phyloP scores from a whole-genome alignment of 179 eudicot genomes.

The Spinacia oleracea region DNA sequence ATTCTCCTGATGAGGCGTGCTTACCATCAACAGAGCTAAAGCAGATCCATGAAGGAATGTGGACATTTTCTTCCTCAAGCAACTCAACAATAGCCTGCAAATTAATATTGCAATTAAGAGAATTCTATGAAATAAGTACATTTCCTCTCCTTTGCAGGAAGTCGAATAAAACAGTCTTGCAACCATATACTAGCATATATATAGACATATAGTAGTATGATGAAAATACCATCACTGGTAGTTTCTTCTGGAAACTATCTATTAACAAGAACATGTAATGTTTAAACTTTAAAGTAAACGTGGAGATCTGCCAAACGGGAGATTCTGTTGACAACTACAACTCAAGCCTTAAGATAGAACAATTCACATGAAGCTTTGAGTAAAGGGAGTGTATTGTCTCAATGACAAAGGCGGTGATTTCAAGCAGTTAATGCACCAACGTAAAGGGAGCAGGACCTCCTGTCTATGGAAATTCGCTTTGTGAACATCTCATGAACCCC shows the following conservation, averaged over 20 bases:
- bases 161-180: not conserved
- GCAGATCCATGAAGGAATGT: conserved; percentile 82
- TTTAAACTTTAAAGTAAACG: not conserved
- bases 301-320: too few species aligned
- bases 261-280: not conserved
- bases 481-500: not conserved
- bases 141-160: not conserved
- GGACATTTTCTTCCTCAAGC: conserved; percentile 70
- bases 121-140: not conserved
- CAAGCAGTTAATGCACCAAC: too few species aligned
- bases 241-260: not conserved
- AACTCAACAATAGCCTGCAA: conserved; percentile 72
- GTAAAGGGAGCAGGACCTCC: not conserved
- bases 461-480: too few species aligned
- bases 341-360: too few species aligned
- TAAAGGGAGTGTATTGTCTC: too few species aligned
- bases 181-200: not conserved
- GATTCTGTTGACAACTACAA: too few species aligned
- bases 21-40: conserved; percentile 77
- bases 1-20: conserved; percentile 78
- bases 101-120: not conserved
- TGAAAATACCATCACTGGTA: not conserved
- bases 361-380: too few species aligned
- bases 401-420: too few species aligned
- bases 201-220: not conserved